Percentiles rank a stretch among this genome's conserved stretches.
Evolutionary conservation across 768 basidiomycete genomes (phyloP).

Genomic region (Amanita jacksonii): DNA sequence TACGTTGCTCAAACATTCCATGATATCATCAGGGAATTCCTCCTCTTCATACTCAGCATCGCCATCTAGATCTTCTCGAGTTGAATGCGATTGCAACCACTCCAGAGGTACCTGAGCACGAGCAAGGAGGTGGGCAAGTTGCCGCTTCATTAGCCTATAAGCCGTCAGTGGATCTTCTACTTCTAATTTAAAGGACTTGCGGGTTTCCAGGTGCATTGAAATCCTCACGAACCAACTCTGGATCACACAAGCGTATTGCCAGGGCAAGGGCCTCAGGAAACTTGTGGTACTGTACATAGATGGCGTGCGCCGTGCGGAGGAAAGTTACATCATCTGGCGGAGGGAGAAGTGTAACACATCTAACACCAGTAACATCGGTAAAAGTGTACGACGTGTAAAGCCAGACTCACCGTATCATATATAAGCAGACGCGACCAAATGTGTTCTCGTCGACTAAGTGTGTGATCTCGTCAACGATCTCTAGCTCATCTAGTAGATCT

Average conservation of each 20-base stretch:
- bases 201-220: constrained; percentile 87
- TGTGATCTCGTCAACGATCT: constrained; percentile 73
- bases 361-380: constrained; percentile 16
- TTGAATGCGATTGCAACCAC: constrained; percentile 63
- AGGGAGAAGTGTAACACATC: constrained; percentile 83
- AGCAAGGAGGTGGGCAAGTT: constrained; percentile 89
- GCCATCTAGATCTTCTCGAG: constrained; percentile 43
- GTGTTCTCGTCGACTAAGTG: constrained; percentile 82
- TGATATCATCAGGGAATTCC: constrained; percentile 71
- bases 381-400: neutral
- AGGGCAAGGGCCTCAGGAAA: constrained; percentile 88
- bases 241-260: constrained; percentile 77
- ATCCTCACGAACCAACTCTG: constrained; percentile 72
- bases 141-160: constrained; percentile 78
- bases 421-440: constrained; percentile 82
- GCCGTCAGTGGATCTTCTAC: neutral
- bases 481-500: constrained; percentile 88
- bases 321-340: constrained; percentile 91
- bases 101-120: constrained; percentile 86
- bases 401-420: constrained; percentile 77
- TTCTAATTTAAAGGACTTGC: constrained; percentile 38
- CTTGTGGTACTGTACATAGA: constrained; percentile 80
- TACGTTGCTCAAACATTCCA: constrained; percentile 81
- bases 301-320: constrained; percentile 77
- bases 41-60: constrained; percentile 48